Evolutionary conservation across 2,329 filamentous ascomycete species (phyloP).

Genomic region (Pseudodiploospora longispora): DNA sequence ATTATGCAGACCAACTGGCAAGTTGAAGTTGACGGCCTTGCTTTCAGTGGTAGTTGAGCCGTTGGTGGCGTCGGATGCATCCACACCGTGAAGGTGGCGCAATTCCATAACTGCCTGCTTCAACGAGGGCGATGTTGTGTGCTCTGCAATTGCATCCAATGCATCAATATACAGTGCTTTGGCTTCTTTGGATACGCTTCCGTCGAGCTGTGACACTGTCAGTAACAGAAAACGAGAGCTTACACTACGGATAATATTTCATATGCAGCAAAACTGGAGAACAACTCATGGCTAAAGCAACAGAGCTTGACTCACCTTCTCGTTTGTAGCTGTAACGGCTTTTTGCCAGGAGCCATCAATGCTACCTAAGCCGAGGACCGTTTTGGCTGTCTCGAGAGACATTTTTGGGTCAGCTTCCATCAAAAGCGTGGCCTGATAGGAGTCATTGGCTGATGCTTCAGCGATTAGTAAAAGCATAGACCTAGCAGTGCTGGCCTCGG

Average conservation of each 20-base stretch:
- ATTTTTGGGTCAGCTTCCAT: conserved; percentile 28
- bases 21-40: conserved; percentile 33
- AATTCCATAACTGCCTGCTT: conserved; percentile 19
- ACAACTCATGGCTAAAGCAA: not conserved
- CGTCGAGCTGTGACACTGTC: conserved; percentile 15
- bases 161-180: conserved; percentile 25
- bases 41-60: conserved; percentile 1
- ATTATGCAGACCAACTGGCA: conserved; percentile 82
- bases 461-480: conserved; percentile 28
- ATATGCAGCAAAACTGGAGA: not conserved
- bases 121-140: conserved; percentile 14
- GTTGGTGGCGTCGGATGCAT: conserved; percentile 6
- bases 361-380: conserved; percentile 18
- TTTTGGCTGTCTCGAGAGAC: conserved; percentile 25
- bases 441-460: conserved; percentile 24
- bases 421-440: conserved; percentile 24
- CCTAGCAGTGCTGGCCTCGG: conserved; percentile 21
- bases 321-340: conserved; percentile 17
- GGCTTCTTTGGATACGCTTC: conserved; percentile 19
- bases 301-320: conserved; percentile 17
- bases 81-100: conserved; percentile 10
- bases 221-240: too few species aligned
- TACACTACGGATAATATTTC: too few species aligned
- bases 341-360: conserved; percentile 4
- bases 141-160: conserved; percentile 26